Base-by-base conservation (phyloP, 208 protist genomes). In the Trypanosoma caninum region DNA sequence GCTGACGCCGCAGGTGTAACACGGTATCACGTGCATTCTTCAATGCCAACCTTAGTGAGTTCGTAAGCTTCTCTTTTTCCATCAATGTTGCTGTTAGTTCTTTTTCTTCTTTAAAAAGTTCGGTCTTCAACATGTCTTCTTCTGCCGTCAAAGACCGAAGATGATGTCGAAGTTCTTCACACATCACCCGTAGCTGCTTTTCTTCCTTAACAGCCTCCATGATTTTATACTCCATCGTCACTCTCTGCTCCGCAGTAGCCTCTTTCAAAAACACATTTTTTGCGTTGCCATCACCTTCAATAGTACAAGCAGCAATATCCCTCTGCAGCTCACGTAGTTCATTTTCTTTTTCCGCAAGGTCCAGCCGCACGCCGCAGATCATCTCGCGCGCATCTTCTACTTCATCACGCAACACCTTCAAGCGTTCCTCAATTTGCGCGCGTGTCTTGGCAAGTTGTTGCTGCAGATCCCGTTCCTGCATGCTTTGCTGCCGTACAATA, bases 31-130 rank as follows among this genome's bases (percentile, higher is more conserved):
- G 41, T 16, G 45, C 44, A 14, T 42, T 50, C 10, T 38, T 41
- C 5, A 63, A 1, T 11, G 50, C 48, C n/a, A n/a, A 11, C 13
- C 16, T 30, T 5, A 74, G 14, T 2, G 41, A 22, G n/a, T 2
- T 3, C 4, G 62, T 30, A 9, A 72, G 22, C 23, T 51, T 33
- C 16, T 51, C 48, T 23, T 67, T 54, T 22, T 72, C 60, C 20
- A 59, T 18, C 6, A 54, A 28, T 0, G 48, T 31, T 11, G 46
- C 1, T 13, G 66, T 45, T 8, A 41, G 57, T 31, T 33, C 28
- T 13, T 37, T 35, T 23, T 61, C 66, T 0, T 72, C 42, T n/a
- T 9, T 40, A 8, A 52, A 45, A 30, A 58, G 11, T 22, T 42
- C 41, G 10, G 34, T 20, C 18, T 65, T 35, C 18, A 60, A 9